Evolutionary conservation across 2,329 filamentous ascomycete genomes (phyloP).

Genomic region (Geosmithia putterillii): DNA sequence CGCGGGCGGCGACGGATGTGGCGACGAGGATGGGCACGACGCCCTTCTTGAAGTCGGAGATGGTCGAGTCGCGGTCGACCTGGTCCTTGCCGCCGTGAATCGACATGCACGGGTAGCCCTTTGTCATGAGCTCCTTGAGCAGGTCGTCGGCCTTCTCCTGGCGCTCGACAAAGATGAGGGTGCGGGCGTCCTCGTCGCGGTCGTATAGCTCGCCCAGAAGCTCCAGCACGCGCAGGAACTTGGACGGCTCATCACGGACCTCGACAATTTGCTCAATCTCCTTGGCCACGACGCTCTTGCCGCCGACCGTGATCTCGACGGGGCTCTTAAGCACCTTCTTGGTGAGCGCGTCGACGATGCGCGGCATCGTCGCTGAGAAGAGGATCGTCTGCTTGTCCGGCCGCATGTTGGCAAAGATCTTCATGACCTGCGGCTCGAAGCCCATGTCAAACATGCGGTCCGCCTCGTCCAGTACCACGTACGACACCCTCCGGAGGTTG

Average conservation of each 20-base stretch:
- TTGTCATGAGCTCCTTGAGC: constrained; percentile 65
- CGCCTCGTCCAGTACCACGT: constrained; percentile 91
- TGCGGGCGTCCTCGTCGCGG: constrained; percentile 77
- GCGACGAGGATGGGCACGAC: constrained; percentile 83
- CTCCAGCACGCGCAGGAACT: constrained; percentile 75
- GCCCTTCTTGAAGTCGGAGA: constrained; percentile 86
- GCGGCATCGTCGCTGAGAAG: constrained; percentile 93
- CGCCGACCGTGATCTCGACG: constrained; percentile 86
- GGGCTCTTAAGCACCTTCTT: constrained; percentile 79
- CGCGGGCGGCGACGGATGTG: constrained; percentile 89
- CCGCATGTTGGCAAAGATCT: constrained; percentile 83
- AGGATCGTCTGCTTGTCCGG: constrained; percentile 89
- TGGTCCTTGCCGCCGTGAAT: constrained; percentile 93
- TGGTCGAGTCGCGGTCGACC: constrained; percentile 82
- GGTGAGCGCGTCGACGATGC: constrained; percentile 81
- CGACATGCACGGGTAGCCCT: constrained; percentile 83
- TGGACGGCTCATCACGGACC: constrained; percentile 67
- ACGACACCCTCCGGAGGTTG: constrained; percentile 78
- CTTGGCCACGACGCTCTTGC: constrained; percentile 73
- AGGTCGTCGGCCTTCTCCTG: constrained; percentile 81
- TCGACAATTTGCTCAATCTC: constrained; percentile 93
- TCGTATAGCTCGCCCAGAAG: constrained; percentile 80
- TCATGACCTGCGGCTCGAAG: constrained; percentile 96
- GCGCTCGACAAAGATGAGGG: constrained; percentile 82
- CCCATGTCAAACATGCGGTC: constrained; percentile 99